A percentile compares a stretch with the other conserved stretches of the same genome.
phyloP scores from a whole-genome alignment of 208 protist species.

The Trypanosoma congolense region DNA sequence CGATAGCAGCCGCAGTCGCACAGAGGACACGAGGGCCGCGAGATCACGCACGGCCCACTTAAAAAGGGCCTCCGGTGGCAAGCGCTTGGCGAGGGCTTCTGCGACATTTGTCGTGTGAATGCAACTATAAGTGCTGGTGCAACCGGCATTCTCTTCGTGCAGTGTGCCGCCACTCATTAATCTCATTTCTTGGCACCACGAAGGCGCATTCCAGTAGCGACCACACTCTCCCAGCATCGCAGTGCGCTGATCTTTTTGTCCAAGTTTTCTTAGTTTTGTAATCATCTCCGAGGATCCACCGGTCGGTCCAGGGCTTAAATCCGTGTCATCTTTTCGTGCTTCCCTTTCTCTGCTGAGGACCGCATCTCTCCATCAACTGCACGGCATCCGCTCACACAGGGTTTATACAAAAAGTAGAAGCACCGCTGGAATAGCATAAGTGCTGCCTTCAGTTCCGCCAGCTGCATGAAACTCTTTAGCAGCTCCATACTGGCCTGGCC shows the following conservation, averaged over 20 bases:
- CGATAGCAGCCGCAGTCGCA: conserved; percentile 60
- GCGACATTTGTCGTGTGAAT: conserved; percentile 14
- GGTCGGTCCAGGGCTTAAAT: neutral
- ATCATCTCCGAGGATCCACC: conserved; percentile 1
- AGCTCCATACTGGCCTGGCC: conserved; percentile 1
- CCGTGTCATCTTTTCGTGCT: neutral
- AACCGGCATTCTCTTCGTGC: neutral
- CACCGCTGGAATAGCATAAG: conserved; percentile 45
- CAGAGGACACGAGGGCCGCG: conserved; percentile 54
- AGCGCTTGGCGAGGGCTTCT: conserved; percentile 16
- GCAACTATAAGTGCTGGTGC: conserved; percentile 7
- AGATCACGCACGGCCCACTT: conserved; percentile 43
- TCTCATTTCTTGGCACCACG: conserved; percentile 39
- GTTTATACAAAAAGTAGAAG: conserved; percentile 59
- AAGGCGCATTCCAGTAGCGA: conserved; percentile 20
- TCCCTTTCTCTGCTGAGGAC: neutral
- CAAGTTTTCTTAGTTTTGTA: conserved; percentile 12
- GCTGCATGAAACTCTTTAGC: conserved; percentile 19
- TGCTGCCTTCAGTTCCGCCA: conserved; percentile 28
- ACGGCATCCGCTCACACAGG: conserved; percentile 11
- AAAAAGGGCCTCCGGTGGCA: conserved; percentile 16
- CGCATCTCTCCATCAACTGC: neutral
- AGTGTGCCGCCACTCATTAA: neutral
- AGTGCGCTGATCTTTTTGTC: neutral
- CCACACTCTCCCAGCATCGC: neutral